Evolutionary conservation across 2,329 filamentous ascomycete genomes (phyloP), one percentile per base, ranked within the genome.

Genomic region (Moelleriella libera): DNA sequence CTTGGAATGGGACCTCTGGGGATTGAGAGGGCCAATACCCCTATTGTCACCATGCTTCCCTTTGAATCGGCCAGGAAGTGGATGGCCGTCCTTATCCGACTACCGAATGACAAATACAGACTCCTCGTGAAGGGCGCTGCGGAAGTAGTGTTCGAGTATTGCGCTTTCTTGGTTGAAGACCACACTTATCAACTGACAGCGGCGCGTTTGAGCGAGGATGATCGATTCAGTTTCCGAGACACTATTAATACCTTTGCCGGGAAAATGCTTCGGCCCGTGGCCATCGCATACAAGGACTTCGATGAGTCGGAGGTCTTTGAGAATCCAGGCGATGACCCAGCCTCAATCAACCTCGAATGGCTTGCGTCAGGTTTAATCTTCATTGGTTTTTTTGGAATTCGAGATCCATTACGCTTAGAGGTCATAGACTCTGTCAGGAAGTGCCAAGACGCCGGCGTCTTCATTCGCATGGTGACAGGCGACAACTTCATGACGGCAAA

Each of bases 181-280:
- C 67, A 78, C 0, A 66, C 56, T 0, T 59, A 56, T 5, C 58
- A 57, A 6, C 48, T 63, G 1, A 55, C 56, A 0, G 54, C 58
- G 5, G 55, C 51, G 2, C 53, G 58, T 3, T 52, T 67, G 2
- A 57, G 57, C 1, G 58, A 62, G n/a, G 55, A 60, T 1, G 57
- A 60, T n/a, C 57, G 61, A 4, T 52, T 53, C 21, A 58, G 57
- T 41, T 56, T 67, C 14, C 54, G 59, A n/a, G 55, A 53, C 12
- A 63, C 60, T 1, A 67, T 67, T 7, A 54, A 61, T 8, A 57
- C 58, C 10, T 87, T 86, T 56, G 83, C 84, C 2, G 75, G 74
- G 6, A 74, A 78, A 7, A 84, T 83, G 48, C 73, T 90, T 10
- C 79, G 85, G 44, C 88, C 84, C 0, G 88, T 90, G 47, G 84